Evolutionary conservation across 1,284 basidiomycete genomes (phyloP).

Genomic region (Pascua sp.): DNA sequence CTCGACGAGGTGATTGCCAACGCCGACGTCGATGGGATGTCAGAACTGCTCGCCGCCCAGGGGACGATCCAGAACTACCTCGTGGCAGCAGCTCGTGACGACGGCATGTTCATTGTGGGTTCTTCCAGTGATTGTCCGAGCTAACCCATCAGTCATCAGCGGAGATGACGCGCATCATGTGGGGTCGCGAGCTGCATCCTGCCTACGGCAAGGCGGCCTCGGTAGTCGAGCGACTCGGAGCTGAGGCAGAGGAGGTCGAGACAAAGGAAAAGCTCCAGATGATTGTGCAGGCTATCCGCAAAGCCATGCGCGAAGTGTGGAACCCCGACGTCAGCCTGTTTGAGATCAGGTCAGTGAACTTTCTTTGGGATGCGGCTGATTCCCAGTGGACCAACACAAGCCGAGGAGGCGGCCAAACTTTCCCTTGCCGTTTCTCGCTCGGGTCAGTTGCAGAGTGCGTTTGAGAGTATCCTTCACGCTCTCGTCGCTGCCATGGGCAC

Average conservation of each 20-base stretch:
- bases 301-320: constrained; percentile 30
- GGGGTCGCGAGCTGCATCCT: constrained; percentile 37
- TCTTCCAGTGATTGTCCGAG: background rate
- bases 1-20: constrained; percentile 67
- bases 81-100: constrained; percentile 26
- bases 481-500: constrained; percentile 74
- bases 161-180: constrained; percentile 34
- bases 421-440: constrained; percentile 71
- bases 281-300: constrained; percentile 21
- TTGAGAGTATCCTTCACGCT: constrained; percentile 70
- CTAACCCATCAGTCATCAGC: constrained; percentile 23
- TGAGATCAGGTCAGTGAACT: constrained; percentile 27
- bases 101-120: constrained; percentile 35
- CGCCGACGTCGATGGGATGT: constrained; percentile 57
- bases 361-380: constrained; percentile 5
- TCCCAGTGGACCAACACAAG: constrained; percentile 30
- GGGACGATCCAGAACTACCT: constrained; percentile 53
- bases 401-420: constrained; percentile 24
- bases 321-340: constrained; percentile 33
- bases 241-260: constrained; percentile 26
- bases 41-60: constrained; percentile 54
- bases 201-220: constrained; percentile 26
- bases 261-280: constrained; percentile 23
- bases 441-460: constrained; percentile 69
- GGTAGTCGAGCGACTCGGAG: constrained; percentile 28